Evolutionary conservation across 345 rosid species (phyloP).

Genomic region (Alliaria petiolata): DNA sequence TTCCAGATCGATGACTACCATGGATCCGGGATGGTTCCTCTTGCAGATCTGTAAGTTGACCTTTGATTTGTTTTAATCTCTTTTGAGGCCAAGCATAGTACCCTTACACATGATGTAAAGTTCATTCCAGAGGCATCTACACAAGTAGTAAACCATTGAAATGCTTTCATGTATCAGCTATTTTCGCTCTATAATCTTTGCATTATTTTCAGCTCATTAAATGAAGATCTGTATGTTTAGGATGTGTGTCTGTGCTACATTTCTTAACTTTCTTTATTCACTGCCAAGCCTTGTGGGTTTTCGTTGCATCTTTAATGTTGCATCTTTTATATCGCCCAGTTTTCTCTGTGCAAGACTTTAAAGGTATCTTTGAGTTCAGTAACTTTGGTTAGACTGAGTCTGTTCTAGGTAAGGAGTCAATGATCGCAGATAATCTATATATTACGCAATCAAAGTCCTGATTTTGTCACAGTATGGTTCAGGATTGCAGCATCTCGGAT

Average conservation of each 20-base stretch:
- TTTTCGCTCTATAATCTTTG: background rate
- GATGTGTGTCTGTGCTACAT: background rate
- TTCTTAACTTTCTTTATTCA: background rate
- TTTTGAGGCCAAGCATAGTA: background rate
- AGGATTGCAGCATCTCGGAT: background rate
- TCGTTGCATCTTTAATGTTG: background rate
- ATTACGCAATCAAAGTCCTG: too few species aligned
- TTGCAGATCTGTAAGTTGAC: conserved; percentile 81
- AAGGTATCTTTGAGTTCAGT: too few species aligned
- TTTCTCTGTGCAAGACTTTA: too few species aligned
- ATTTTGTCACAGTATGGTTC: background rate
- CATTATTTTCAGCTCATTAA: background rate
- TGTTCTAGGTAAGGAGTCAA: too few species aligned
- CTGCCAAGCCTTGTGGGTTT: background rate
- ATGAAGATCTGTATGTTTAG: background rate
- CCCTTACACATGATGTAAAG: background rate
- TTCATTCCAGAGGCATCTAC: background rate
- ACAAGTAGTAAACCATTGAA: background rate
- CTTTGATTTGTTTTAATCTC: background rate
- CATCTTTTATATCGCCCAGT: too few species aligned
- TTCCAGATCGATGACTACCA: conserved; percentile 74
- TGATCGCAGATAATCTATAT: background rate
- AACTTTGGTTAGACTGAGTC: too few species aligned
- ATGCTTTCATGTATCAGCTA: background rate
- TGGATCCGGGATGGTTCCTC: conserved; percentile 90